phyloP scores from a whole-genome alignment of 768 basidiomycete genomes.

The Serendipita sp. region DNA sequence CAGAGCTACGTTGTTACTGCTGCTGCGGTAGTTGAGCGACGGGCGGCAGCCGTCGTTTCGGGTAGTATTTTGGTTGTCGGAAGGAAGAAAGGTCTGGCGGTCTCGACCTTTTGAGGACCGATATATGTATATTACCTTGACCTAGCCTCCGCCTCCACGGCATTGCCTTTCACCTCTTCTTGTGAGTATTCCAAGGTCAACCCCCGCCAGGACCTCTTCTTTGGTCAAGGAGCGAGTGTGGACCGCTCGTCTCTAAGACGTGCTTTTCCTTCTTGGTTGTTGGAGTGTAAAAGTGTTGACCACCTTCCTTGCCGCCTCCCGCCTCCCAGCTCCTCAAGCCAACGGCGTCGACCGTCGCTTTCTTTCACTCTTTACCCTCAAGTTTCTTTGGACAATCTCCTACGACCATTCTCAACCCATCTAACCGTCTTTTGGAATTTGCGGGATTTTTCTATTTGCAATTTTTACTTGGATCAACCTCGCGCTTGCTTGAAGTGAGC shows the following conservation, averaged over 20 bases:
- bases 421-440: neutral
- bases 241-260: neutral
- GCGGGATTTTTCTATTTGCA: neutral
- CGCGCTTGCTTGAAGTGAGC: neutral
- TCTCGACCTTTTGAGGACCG: neutral
- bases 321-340: neutral
- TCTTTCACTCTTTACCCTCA: neutral
- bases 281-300: neutral
- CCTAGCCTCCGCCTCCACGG: neutral
- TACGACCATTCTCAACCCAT: neutral
- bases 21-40: neutral
- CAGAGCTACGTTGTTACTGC: neutral
- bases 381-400: neutral
- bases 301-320: neutral
- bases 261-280: no score
- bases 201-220: neutral
- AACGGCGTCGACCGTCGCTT: constrained; percentile 6
- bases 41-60: no score
- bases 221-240: neutral
- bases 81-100: no score
- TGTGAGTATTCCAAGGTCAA: neutral
- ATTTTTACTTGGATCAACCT: neutral
- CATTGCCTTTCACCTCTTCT: neutral
- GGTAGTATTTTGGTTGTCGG: no score
- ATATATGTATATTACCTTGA: neutral